A percentile compares a stretch with the other conserved stretches of the same genome.
phyloP scores from a whole-genome alignment of 169 alveolate genomes.

The Cryptosporidium felis region DNA sequence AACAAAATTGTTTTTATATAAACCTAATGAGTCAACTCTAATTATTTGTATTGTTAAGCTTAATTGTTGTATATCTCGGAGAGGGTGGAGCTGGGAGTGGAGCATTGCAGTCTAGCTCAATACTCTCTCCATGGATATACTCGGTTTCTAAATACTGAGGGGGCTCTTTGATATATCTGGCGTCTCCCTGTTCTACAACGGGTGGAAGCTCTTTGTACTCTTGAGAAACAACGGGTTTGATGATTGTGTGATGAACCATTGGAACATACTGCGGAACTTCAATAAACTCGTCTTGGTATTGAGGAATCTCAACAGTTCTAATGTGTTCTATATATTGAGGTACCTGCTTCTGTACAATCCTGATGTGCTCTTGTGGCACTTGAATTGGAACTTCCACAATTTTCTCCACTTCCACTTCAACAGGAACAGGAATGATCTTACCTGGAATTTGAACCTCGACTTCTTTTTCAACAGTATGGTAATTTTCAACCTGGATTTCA shows the following conservation, averaged over 20 bases:
- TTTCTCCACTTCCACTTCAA: constrained; percentile 61
- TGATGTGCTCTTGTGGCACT: constrained; percentile 63
- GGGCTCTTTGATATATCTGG: constrained; percentile 50
- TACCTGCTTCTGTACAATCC: constrained; percentile 59
- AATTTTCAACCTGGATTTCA: constrained; percentile 56
- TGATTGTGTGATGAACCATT: constrained; percentile 61
- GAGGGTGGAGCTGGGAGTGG: constrained; percentile 66
- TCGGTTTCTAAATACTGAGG: constrained; percentile 63
- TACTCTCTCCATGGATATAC: constrained; percentile 56
- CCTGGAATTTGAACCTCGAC: constrained; percentile 65
- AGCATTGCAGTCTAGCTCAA: constrained; percentile 34
- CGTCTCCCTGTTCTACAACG: constrained; percentile 60
- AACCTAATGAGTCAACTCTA: no score
- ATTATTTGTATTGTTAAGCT: not conserved
- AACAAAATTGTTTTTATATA: no score
- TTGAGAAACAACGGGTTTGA: constrained; percentile 63
- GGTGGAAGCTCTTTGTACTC: constrained; percentile 71
- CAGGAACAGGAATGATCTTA: constrained; percentile 58
- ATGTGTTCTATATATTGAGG: constrained; percentile 66
- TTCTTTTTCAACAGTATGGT: constrained; percentile 45
- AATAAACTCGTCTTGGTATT: constrained; percentile 55
- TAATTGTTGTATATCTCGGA: constrained; percentile 44
- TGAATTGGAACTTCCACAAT: constrained; percentile 67
- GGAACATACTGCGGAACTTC: constrained; percentile 67
- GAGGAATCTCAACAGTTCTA: constrained; percentile 68